Base-by-base conservation (phyloP, 2,329 filamentous ascomycete genomes). In the Incumbomyces lentus region DNA sequence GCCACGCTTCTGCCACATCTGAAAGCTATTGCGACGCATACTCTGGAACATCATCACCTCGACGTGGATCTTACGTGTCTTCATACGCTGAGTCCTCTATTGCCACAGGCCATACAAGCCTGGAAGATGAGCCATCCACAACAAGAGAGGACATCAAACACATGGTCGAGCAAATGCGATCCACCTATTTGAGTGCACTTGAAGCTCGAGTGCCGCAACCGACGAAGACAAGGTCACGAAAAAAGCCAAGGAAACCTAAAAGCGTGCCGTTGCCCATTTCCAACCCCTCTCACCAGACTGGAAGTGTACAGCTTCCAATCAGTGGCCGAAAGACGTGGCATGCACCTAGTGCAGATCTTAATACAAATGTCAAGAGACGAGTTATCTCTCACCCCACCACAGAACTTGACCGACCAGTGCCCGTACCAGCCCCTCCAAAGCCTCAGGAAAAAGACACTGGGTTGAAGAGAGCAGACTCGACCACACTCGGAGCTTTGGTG, bases 131-230 rank as follows among this genome's bases (percentile, higher is more conserved):
- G 2, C 30, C 49, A n/a, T 29, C 29, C 6, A 49, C 48, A 7
- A 50, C 44, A 18, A 47, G 55, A 45, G 55, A 57, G 10, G 56
- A 57, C 19, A 46, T 58, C n/a, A 49, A 54, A 17, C 52, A 51
- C 22, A 55, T 58, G 29, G 50, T 58, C 16, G 52, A 56, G 33
- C 49, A 55, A 16, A 58, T 58, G 53, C 47, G 56, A 18, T 47
- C 49, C 33, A 57, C 44, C 3, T 58, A 58, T 41, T 47, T 58
- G 3, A 48, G 52, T 33, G 56, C 56, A 16, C 45, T 58, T 13
- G 56, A 58, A 37, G 49, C 49, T 16, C 48, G 47, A 2, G 41
- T 52, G 14, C 47, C 49, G 29, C 48, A 52, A 12, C 33, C 52
- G 3, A 6, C 31, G 10, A 55, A 50, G 35, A 17, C 50, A 40